Base-by-base conservation (phyloP, 805 yeast species). In the Yarrowia divulgata region DNA sequence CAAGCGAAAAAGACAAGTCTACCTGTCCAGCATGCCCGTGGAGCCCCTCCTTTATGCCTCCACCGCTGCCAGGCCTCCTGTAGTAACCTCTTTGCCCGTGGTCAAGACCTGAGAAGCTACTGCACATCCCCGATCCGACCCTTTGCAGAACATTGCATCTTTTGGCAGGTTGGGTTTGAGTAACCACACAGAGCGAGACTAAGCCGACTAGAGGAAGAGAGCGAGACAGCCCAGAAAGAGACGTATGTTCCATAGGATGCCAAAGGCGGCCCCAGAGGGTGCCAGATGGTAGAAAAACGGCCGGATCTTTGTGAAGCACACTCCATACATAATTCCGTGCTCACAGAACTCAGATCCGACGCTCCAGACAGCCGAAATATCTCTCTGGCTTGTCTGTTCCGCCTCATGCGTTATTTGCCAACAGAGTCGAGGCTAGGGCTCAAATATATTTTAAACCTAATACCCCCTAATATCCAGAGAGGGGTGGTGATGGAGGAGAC, bases 331-430 rank as follows among this genome's bases (percentile, higher is more conserved):
- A 4, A 23, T 23, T 23, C 4, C 29, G 4, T 23, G 29, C 29
- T 4, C 29, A 23, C 29, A 23, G 29, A 23, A 23, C 29, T 23
- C 29, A 23, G 29, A 23, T 23, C 29, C 29, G 29, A 23, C 29
- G 29, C 29, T 23, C 29, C 29, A 23, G 29, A 23, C 29, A 23
- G 29, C 29, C 29, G 29, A 23, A 23, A 8, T 6, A 23, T 3
- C 34, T 3, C 29, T 23, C 35, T 23, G 43, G 43, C 6, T 40
- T 40, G 18, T 40, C 43, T 40, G 43, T 35, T 6, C 66, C 66
- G 66, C 66, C 66, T 60, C 66, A 60, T 60, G 66, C 66, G 66
- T 43, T 60, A 60, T 60, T 60, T 60, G 66, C 66, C 66, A 60
- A 60, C 66, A 60, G 52, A 60, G 52, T 60, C 52, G 66, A 45